Evolutionary conservation across 129 eudicot species (phyloP).

Genomic region (Cynara cardunculus): DNA sequence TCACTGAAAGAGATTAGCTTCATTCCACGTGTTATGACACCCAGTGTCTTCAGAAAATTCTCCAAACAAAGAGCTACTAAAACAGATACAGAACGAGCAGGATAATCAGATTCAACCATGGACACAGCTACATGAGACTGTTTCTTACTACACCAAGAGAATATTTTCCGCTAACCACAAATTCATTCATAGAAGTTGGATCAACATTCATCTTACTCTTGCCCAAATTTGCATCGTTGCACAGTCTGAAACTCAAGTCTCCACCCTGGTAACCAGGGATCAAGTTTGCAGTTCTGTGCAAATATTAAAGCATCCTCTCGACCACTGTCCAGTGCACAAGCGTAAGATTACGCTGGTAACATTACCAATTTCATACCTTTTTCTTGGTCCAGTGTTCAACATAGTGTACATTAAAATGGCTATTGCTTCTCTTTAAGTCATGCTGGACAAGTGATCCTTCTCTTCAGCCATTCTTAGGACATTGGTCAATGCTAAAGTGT

Average conservation of each 20-base stretch:
- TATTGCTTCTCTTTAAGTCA: neutral
- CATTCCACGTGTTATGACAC: too few relatives aligned
- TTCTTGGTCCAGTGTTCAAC: too few relatives aligned
- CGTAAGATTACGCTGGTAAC: too few relatives aligned
- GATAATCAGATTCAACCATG: neutral
- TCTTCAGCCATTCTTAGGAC: neutral
- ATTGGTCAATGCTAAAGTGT: neutral
- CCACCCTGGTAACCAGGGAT: neutral
- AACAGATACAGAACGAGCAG: neutral
- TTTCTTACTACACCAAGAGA: neutral
- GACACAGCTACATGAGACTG: neutral
- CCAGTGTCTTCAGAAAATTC: neutral
- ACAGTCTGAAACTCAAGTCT: neutral
- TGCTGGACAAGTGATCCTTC: neutral
- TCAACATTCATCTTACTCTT: neutral
- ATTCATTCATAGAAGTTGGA: neutral
- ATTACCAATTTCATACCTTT: too few relatives aligned
- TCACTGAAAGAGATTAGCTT: too few relatives aligned
- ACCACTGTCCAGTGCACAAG: too few relatives aligned
- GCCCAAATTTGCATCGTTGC: neutral
- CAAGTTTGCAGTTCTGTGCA: neutral
- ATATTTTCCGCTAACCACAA: neutral
- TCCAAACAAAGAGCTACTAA: neutral
- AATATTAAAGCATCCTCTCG: neutral
- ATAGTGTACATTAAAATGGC: neutral